A percentile compares a stretch with the other conserved stretches of the same genome.
Evolutionary conservation across 2,329 filamentous ascomycete species (phyloP).

Genomic region (Alternaria angustiovoidea): DNA sequence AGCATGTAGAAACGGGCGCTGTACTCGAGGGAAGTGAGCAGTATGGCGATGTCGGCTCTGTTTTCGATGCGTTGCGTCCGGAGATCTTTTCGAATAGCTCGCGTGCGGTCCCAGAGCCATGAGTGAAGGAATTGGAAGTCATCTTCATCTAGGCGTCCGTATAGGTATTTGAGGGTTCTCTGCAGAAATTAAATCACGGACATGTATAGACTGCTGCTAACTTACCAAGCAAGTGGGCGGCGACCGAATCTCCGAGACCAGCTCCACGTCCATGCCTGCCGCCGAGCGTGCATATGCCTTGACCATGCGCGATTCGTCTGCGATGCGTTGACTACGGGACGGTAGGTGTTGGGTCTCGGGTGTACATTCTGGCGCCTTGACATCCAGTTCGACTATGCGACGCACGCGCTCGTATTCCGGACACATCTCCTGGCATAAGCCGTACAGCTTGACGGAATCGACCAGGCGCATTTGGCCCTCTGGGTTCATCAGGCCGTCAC

Average conservation of each 20-base stretch:
- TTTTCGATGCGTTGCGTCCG: conserved; percentile 68
- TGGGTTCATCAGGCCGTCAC: conserved; percentile 55
- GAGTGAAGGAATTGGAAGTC: conserved; percentile 61
- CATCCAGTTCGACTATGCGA: conserved; percentile 68
- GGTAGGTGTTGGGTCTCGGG: conserved; percentile 44
- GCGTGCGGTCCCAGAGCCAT: conserved; percentile 72
- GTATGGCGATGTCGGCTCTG: conserved; percentile 61
- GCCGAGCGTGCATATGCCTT: conserved; percentile 70
- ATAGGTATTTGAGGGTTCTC: conserved; percentile 56
- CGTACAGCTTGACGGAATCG: conserved; percentile 68
- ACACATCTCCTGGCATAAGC: conserved; percentile 70
- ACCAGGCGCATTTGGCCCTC: conserved; percentile 65
- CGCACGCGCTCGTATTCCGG: conserved; percentile 69
- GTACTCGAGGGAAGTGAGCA: conserved; percentile 68
- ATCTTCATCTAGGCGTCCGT: conserved; percentile 59
- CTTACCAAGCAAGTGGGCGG: conserved; percentile 56
- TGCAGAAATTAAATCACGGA: conserved; percentile 29
- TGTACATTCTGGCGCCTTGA: conserved; percentile 66
- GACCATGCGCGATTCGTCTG: conserved; percentile 66
- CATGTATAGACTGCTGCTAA: conserved; percentile 12
- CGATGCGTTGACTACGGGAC: conserved; percentile 43
- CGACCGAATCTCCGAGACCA: conserved; percentile 70
- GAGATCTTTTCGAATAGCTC: conserved; percentile 71
- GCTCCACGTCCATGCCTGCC: conserved; percentile 68
- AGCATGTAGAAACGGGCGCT: conserved; percentile 71